Evolutionary conservation across 768 basidiomycete species (phyloP).

Genomic region (Boletales sp.): DNA sequence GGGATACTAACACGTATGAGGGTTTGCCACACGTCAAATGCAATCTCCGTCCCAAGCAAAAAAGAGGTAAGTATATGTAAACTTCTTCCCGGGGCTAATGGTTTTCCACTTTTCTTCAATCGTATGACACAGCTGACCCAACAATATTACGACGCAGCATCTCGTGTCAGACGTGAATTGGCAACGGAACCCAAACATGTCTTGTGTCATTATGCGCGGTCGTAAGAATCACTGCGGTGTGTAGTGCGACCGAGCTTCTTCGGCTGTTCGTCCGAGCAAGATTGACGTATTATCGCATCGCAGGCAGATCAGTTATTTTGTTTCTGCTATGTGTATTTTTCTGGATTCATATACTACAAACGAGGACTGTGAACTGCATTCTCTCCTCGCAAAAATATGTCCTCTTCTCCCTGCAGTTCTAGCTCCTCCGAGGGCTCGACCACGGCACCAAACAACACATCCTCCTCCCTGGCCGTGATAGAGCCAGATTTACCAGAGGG

Average conservation of each 20-base stretch:
- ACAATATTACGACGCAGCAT: background rate
- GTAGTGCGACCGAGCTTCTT: background rate
- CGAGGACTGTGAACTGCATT: background rate
- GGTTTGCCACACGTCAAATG: background rate
- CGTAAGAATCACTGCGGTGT: no score
- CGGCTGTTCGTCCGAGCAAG: background rate
- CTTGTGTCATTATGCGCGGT: background rate
- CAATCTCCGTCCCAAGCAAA: background rate
- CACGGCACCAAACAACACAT: background rate
- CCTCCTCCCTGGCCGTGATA: background rate
- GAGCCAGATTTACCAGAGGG: slow-evolving; percentile 10
- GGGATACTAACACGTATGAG: background rate
- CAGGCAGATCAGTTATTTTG: no score
- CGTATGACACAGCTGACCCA: background rate
- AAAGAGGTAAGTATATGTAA: background rate
- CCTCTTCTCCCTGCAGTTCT: background rate
- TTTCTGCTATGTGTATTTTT: background rate
- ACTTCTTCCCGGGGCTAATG: background rate
- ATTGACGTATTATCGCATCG: background rate
- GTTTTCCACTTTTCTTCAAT: background rate
- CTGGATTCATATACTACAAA: background rate
- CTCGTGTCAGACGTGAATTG: background rate
- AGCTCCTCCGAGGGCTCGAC: background rate
- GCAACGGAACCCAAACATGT: background rate
- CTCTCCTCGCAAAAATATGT: slow-evolving; percentile 1